Conservation (phyloP, 805 yeast species). For the Pichia heedii region DNA sequence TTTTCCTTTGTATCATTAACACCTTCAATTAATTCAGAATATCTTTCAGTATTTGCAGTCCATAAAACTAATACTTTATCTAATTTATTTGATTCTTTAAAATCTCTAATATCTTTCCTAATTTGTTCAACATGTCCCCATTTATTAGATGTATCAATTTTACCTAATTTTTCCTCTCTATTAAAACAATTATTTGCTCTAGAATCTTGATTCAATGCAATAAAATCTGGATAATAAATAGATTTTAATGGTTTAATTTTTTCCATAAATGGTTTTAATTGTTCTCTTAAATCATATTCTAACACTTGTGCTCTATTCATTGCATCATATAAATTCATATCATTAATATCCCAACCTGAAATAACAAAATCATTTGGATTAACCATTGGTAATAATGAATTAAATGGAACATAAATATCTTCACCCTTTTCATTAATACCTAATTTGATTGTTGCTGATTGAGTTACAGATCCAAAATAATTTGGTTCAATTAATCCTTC, state of each 20-base stretch:
- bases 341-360: conserved; percentile 92
- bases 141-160: conserved; percentile 49
- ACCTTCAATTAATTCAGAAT: conserved; percentile 65
- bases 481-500: conserved; percentile 64
- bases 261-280: conserved; percentile 57
- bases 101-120: conserved; percentile 73
- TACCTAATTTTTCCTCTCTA: conserved; percentile 37
- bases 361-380: conserved; percentile 85
- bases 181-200: conserved; percentile 85
- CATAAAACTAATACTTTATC: conserved; percentile 88
- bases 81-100: conserved; percentile 60
- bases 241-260: conserved; percentile 68
- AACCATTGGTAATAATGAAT: conserved; percentile 77
- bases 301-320: conserved; percentile 81
- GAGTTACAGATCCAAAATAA: conserved; percentile 92
- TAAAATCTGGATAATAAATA: conserved; percentile 90
- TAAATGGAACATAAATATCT: conserved; percentile 90
- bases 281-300: conserved; percentile 74
- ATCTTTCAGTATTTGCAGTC: conserved; percentile 97
- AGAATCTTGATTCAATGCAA: conserved; percentile 87
- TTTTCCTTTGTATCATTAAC: conserved; percentile 86
- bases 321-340: conserved; percentile 61
- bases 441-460: conserved; percentile 78
- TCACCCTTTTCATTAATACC: conserved; percentile 78
- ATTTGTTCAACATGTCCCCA: conserved; percentile 86